Evolutionary conservation across 352 stramenopile species (phyloP), one percentile per base, ranked within the genome.

Genomic region (Phytophthora sp.): DNA sequence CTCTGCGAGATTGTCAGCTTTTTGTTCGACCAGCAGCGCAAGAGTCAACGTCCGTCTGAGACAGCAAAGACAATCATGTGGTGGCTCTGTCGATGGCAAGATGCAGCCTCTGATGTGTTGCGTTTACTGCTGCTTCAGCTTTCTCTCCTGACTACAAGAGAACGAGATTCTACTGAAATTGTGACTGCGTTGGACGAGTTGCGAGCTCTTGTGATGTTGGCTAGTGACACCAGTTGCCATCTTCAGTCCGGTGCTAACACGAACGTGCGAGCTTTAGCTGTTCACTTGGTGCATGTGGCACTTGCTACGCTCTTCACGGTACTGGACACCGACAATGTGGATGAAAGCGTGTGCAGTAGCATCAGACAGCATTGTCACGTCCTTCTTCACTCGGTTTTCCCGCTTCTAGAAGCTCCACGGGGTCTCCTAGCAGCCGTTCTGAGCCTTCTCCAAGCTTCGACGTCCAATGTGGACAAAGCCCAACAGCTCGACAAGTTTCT

Each of bases 81-180:
- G 84, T 91, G 80, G 80, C 57, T 92, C 1, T 81, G 79, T 70
- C 74, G 81, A 9, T 89, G 81, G 81, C 77, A 92, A 18, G 66
- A 74, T 42, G 74, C 80, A 9, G 78, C 76, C 2, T 45, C 78
- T 7, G 74, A 86, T 29, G 76, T 89, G 0, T 42, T 89, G 3
- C 61, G 60, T 4, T 57, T 62, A 12, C 20, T 67, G n/a, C 26
- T 69, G 13, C 52, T 67, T 13, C 51, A 70, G 39, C 41, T 51
- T 11, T 47, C 50, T 13, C 46, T 53, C 4, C 42, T 35, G 16
- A 8, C 27, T 26, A 26, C 30, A 45, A 56, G 44, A 24, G 47
- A 56, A 33, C 4, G 45, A 4, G 33, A 65, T 23, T 9, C 31
- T 26, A 64, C 41, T 20, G 50, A 66, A 23, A 21, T 39, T 20